phyloP scores from a whole-genome alignment of 768 basidiomycete species.

The Coprinellus aureogranulatus region DNA sequence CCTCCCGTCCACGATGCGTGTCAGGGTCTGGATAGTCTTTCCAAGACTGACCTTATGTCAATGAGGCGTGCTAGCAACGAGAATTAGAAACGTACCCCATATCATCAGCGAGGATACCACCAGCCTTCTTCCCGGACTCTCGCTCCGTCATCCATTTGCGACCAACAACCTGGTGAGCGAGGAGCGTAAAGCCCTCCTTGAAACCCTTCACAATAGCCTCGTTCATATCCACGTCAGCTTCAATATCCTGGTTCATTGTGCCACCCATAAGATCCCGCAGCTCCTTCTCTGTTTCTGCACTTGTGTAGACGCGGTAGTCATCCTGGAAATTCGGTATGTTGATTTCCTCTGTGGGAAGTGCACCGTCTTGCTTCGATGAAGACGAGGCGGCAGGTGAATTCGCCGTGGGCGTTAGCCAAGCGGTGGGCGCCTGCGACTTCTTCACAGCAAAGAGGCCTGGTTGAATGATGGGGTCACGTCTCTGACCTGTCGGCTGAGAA shows the following conservation, averaged over 20 bases:
- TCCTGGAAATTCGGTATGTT: slow-evolving; percentile 31
- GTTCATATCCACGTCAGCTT: slow-evolving; percentile 56
- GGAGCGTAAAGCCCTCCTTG: slow-evolving; percentile 59
- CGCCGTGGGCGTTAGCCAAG: not conserved
- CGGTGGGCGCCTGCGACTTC: not conserved
- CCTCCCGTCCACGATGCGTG: slow-evolving; percentile 81
- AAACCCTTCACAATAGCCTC: slow-evolving; percentile 80
- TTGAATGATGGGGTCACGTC: not conserved
- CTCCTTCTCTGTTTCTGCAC: slow-evolving; percentile 71
- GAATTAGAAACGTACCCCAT: too few species aligned
- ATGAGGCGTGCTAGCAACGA: too few species aligned
- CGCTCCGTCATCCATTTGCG: slow-evolving; percentile 85
- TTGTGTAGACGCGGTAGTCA: slow-evolving; percentile 31
- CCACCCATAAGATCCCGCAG: slow-evolving; percentile 74
- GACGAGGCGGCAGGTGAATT: not conserved
- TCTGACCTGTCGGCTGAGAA: not conserved
- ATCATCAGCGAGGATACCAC: slow-evolving; percentile 91
- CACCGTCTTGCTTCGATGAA: not conserved
- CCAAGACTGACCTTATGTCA: too few species aligned
- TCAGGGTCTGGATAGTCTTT: slow-evolving; percentile 89
- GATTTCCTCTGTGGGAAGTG: slow-evolving; percentile 22
- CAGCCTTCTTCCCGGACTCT: slow-evolving; percentile 60
- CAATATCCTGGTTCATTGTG: slow-evolving; percentile 56
- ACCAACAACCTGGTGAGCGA: slow-evolving; percentile 88
- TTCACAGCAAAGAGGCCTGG: slow-evolving; percentile 5